These are phyloP conservation scores for Colletotrichum truncatum DNA, from an alignment of 2,329 filamentous ascomycete genomes.

Conservation along the genomic window DNA sequence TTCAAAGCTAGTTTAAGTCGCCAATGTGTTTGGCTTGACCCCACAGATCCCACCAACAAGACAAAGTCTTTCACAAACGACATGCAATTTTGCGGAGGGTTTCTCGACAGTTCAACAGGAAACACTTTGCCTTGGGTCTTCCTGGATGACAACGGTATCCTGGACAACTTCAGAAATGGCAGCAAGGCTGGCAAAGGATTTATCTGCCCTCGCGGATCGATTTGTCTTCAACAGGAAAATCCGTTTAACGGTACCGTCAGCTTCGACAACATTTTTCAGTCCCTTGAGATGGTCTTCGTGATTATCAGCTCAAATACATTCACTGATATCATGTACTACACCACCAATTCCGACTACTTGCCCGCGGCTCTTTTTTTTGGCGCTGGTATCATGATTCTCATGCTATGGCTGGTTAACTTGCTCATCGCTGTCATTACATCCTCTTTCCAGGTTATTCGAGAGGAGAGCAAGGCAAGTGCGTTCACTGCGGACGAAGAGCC, in stretches of 20 bases:
- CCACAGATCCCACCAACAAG: constrained; percentile 63
- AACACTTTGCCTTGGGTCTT: constrained; percentile 72
- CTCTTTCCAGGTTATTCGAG: constrained; percentile 96
- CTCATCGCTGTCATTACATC: constrained; percentile 97
- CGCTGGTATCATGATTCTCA: constrained; percentile 85
- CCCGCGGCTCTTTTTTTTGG: constrained; percentile 82
- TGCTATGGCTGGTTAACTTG: constrained; percentile 95
- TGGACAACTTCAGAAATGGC: constrained; percentile 60
- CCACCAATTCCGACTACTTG: constrained; percentile 90
- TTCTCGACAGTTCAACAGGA: constrained; percentile 70
- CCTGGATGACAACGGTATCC: constrained; percentile 34
- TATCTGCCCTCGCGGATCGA: constrained; percentile 83
- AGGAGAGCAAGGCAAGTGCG: constrained; percentile 93
- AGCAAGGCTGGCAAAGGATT: constrained; percentile 78
- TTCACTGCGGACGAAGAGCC: constrained; percentile 80
- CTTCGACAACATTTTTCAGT: constrained; percentile 95
- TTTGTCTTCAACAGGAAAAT: constrained; percentile 82
- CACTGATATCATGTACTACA: constrained; percentile 92
- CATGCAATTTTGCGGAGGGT: constrained; percentile 87
- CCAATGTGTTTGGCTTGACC: constrained; percentile 81
- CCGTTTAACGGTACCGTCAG: constrained; percentile 88
- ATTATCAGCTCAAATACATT: constrained; percentile 99
- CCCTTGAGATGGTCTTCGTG: constrained; percentile 93
- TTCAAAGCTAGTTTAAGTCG: constrained; percentile 87
- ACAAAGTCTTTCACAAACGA: constrained; percentile 67